phyloP scores from a whole-genome alignment of 1,284 basidiomycete species.

The Papiliotrema laurentii region DNA sequence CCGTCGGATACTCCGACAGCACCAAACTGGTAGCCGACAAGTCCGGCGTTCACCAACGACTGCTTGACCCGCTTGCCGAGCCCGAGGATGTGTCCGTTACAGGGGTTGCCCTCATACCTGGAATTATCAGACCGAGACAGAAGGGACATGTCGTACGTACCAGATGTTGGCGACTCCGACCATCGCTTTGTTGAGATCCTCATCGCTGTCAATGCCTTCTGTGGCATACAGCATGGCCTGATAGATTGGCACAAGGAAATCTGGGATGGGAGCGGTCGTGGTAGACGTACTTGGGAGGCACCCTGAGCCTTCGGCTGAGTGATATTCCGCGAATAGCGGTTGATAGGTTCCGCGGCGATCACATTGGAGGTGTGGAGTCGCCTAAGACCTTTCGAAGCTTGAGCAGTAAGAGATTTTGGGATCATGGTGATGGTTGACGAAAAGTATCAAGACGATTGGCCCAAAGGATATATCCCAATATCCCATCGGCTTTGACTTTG shows the following conservation, averaged over 20 bases:
- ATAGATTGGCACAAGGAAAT: neutral
- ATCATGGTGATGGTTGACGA: too few relatives aligned
- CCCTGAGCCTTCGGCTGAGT: conserved; percentile 90
- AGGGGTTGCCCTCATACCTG: conserved; percentile 90
- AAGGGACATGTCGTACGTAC: conserved; percentile 60
- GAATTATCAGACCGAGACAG: neutral
- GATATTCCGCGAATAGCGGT: conserved; percentile 74
- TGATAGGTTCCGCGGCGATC: conserved; percentile 40
- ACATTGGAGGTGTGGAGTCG: neutral
- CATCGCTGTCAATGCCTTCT: conserved; percentile 71
- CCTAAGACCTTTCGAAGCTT: too few relatives aligned
- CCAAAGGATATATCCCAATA: too few relatives aligned
- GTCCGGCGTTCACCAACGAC: conserved; percentile 61
- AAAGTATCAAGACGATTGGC: too few relatives aligned
- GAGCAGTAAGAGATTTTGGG: too few relatives aligned
- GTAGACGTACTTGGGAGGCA: conserved; percentile 76
- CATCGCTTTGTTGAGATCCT: conserved; percentile 89
- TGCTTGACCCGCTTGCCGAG: conserved; percentile 81
- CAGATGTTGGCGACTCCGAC: conserved; percentile 91
- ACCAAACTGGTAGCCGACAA: conserved; percentile 96
- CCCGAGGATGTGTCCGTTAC: conserved; percentile 79
- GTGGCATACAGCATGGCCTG: conserved; percentile 96
- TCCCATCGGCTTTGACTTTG: too few relatives aligned
- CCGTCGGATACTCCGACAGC: conserved; percentile 96
- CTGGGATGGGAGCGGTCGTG: neutral